A percentile compares a stretch with the other conserved stretches of the same genome.
These are phyloP conservation scores for Aspergillus sp. DNA, from an alignment of 2,329 filamentous ascomycete species.

Conservation along the genomic window DNA sequence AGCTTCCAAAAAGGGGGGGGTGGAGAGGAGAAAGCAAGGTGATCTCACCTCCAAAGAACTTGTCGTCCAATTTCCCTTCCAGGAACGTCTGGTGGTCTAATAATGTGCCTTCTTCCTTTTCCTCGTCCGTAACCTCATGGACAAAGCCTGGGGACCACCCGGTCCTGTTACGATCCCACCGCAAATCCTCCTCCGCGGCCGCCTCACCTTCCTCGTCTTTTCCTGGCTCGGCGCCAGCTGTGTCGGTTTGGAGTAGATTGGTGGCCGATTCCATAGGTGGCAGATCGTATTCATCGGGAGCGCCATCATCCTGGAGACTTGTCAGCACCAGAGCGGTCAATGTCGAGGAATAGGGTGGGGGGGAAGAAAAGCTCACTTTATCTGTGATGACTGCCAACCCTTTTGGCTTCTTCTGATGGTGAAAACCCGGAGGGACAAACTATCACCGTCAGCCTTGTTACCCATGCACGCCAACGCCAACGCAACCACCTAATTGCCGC, in stretches of 20 bases:
- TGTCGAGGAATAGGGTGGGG: no score
- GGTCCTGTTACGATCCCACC: conserved; percentile 53
- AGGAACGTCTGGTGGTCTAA: conserved; percentile 83
- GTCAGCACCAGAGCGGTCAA: not conserved
- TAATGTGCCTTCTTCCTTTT: conserved; percentile 53
- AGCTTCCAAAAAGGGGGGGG: no score
- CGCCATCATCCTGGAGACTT: conserved; percentile 54
- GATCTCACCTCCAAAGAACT: conserved; percentile 71
- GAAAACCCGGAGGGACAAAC: conserved; percentile 58
- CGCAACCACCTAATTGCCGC: not conserved
- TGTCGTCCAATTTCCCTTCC: conserved; percentile 75
- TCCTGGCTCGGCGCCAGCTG: conserved; percentile 46
- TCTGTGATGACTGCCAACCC: conserved; percentile 61
- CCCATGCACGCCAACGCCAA: no score
- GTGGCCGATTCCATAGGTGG: conserved; percentile 60
- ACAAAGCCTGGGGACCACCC: conserved; percentile 89
- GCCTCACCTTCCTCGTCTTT: conserved; percentile 43
- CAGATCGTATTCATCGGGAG: conserved; percentile 63
- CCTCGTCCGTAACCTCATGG: conserved; percentile 44
- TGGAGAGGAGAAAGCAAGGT: not conserved
- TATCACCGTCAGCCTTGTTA: conserved; percentile 21
- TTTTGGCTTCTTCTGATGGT: conserved; percentile 40
- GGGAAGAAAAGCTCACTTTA: conserved; percentile 40
- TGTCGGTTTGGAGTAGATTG: conserved; percentile 41
- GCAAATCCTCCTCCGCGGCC: conserved; percentile 43